Base-by-base conservation (phyloP, 2,329 filamentous ascomycete genomes). In the Escovopsis sp. region DNA sequence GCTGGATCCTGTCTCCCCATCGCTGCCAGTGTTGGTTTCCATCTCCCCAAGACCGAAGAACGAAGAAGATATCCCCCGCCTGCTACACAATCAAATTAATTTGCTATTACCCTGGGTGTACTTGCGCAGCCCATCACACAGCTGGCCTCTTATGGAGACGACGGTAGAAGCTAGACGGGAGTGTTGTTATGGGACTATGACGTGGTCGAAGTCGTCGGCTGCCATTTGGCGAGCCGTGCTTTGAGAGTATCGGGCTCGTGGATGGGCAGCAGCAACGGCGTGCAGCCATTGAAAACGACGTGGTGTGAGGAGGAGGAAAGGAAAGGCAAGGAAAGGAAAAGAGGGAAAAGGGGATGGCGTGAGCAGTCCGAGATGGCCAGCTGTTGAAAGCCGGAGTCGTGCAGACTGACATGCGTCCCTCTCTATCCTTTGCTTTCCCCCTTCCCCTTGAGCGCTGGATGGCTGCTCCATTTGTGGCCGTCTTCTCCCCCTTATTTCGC, bases 21-120 rank as follows among this genome's bases (percentile, higher is more conserved):
- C 58, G 59, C 56, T 63, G 56, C 60, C 62, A 66, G 67, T 67
- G 67, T 69, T 70, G 64, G 61, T 65, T 61, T 63, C 60, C 60
- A 59, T 56, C 51, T 54, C 56, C 51, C 54, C 49, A 58, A 60
- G 59, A 60, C 55, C 62, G 60, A 63, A 60, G 57, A 64, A 59
- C 61, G 61, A 63, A 53, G 53, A 61, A 55, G 62, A 60, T 61
- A 66, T 56, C 63, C 62, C 59, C 59, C 57, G 56, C 55, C 57
- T 60, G 53, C 51, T 63, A 58, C 59, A 56, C 55, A 58, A 54
- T 53, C 57, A 54, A 59, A 51, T 57, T 57, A 52, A 55, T 53
- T 51, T 55, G 56, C 51, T 50, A 52, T 55, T 58, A 54, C 53
- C 23, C 60, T 59, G 48, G 51, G 51, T 49, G 52, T 49, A 49